phyloP scores from a whole-genome alignment of 768 basidiomycete species.

The Daedalea quercina region DNA sequence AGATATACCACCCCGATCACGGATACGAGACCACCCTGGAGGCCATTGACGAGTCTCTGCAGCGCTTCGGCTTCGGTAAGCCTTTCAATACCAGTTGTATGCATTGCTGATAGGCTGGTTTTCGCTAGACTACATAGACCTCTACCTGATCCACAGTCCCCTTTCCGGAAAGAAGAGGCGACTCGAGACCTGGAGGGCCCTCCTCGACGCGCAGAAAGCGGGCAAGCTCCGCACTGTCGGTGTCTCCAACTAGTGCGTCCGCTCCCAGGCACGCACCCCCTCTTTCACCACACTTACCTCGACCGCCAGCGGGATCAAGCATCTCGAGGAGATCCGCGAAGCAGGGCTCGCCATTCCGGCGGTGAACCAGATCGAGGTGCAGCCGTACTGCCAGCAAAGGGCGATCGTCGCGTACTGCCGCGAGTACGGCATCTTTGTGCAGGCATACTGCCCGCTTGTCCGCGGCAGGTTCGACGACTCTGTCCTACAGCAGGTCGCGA shows the following conservation, averaged over 20 bases:
- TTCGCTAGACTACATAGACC: slow-evolving; percentile 35
- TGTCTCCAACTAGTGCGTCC: slow-evolving; percentile 43
- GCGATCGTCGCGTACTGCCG: slow-evolving; percentile 69
- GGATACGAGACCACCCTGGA: slow-evolving; percentile 59
- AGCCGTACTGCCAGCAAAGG: slow-evolving; percentile 77
- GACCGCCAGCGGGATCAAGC: slow-evolving; percentile 48
- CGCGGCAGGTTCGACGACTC: slow-evolving; percentile 41
- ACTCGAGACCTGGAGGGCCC: slow-evolving; percentile 33
- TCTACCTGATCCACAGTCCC: slow-evolving; percentile 42
- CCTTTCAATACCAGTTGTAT: slow-evolving; percentile 2
- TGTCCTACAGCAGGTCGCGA: slow-evolving; percentile 45
- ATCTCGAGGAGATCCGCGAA: slow-evolving; percentile 65
- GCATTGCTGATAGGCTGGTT: not conserved
- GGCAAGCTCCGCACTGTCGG: slow-evolving; percentile 36
- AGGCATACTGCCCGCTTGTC: slow-evolving; percentile 61
- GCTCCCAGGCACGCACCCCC: slow-evolving; percentile 6
- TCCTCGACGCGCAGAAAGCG: slow-evolving; percentile 26
- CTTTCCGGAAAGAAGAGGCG: slow-evolving; percentile 30
- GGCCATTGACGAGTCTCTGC: slow-evolving; percentile 56
- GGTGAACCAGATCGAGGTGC: slow-evolving; percentile 81
- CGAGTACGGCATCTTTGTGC: slow-evolving; percentile 29
- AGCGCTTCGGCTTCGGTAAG: slow-evolving; percentile 48
- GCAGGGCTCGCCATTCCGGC: slow-evolving; percentile 59
- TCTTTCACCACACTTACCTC: not conserved
- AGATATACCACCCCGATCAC: slow-evolving; percentile 52